Evolutionary conservation across 306 rosid species (phyloP), one percentile per base, ranked within the genome.

Genomic region (Trichosanthes cucumerina): DNA sequence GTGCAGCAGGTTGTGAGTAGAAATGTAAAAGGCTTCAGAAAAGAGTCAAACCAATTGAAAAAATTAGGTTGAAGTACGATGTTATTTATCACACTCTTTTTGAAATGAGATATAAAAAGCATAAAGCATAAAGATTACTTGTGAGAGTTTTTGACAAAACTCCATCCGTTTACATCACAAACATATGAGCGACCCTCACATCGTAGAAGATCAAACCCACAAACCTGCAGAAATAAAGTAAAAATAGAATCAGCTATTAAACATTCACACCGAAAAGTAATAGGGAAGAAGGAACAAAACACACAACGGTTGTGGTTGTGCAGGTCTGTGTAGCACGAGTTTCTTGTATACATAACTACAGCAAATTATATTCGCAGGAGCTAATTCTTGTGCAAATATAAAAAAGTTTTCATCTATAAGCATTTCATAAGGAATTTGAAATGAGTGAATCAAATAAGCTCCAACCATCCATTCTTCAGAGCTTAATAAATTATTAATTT

Each of bases 151-250:
- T 95, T 95, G 63, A 95, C 99, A 70, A 95, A 95, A 85, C 99
- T 95, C 99, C 99, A 95, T 72, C 99, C 99, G 83, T 95, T 95
- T 82, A 95, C 99, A 73, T 95, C 99, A 88, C 97, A 95, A 84
- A 95, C 99, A 66, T 95, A 95, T 23, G 99, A 95, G 77, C 93
- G 89, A 36, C 99, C 99, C 81, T 92, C 96, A 74, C 97, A 87
- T 77, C 99, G 91, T 85, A 95, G 83, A 75, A 95, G 97, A 90
- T 95, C 99, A 85, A 95, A 95, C 75, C 97, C 99, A 81, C 99
- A 92, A 85, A 95, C 99, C 99, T 95, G 91, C 81, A 83, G 79
- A 80, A 39, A 57, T 70, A 70, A 88, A 81, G 50, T 70, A 82
- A 28, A 79, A 44, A 81, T 15, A 64, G 58, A 83, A 83, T 68